Conservation (phyloP, 2,329 filamentous ascomycete species). For the Diaporthe citri region DNA sequence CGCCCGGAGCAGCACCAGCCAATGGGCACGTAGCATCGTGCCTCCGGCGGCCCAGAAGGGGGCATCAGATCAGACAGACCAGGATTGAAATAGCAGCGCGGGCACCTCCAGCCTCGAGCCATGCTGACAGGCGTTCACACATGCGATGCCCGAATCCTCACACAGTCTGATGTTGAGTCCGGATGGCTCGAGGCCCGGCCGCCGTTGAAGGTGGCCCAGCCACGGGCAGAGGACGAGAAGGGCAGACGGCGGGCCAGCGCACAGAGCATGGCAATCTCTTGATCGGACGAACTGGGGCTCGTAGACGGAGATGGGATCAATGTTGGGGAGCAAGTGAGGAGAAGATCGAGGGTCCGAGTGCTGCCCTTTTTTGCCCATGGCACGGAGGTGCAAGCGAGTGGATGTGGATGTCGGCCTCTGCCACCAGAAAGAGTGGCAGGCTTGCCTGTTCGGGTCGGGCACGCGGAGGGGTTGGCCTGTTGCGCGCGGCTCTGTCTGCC, state of each 20-base stretch:
- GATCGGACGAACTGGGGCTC: conserved; percentile 11
- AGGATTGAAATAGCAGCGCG: conserved; percentile 38
- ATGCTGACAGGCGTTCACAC: conserved; percentile 2
- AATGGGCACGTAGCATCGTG: conserved; percentile 1
- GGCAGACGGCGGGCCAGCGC: conserved; percentile 19
- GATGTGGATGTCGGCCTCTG: not conserved
- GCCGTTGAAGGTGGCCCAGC: not conserved
- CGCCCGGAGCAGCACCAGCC: conserved; percentile 8
- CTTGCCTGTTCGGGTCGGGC: not conserved
- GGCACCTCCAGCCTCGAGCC: conserved; percentile 11
- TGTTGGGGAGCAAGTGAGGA: not conserved
- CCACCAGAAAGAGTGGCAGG: not conserved
- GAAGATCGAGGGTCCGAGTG: conserved; percentile 15
- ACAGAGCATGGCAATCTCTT: conserved; percentile 27
- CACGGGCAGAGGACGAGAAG: not conserved
- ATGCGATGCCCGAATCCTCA: conserved; percentile 8
- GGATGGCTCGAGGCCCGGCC: not conserved
- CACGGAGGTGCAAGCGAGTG: not conserved
- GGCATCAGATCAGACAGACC: not conserved
- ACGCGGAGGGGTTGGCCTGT: not conserved
- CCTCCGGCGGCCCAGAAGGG: not conserved
- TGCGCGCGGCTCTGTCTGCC: conserved; percentile 32
- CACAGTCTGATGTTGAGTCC: conserved; percentile 11
- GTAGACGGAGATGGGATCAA: conserved; percentile 3
- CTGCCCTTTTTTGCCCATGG: not conserved